A percentile compares a stretch with the other conserved stretches of the same genome.
These are phyloP conservation scores for Vinca major DNA, from an alignment of 305 asterid genomes.

Conservation along the genomic window DNA sequence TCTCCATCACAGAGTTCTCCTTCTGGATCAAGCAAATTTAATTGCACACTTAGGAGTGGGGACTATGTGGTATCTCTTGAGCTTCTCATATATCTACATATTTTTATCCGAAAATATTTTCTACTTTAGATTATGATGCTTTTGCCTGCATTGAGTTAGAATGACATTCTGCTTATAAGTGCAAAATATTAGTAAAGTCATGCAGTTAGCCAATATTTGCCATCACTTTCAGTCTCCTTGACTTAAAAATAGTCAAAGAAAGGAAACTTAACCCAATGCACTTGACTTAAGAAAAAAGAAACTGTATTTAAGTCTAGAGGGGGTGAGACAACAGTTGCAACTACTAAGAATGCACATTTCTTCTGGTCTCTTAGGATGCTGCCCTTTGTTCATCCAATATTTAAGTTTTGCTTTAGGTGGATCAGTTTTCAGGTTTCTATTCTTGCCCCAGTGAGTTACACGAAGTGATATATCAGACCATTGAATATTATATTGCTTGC, in stretches of 20 bases:
- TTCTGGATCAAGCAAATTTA: constrained; percentile 27
- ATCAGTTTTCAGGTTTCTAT: background rate
- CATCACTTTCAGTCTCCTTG: no score
- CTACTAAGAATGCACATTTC: background rate
- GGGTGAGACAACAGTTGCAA: background rate
- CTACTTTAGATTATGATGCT: constrained; percentile 8
- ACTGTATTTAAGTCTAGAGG: background rate
- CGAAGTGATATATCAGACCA: background rate
- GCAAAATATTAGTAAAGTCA: background rate
- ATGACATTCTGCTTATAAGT: constrained; percentile 2
- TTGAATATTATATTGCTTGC: background rate
- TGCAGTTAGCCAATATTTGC: background rate
- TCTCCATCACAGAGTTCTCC: constrained; percentile 31
- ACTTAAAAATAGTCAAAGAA: no score
- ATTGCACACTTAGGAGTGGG: constrained; percentile 49
- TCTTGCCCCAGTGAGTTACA: background rate
- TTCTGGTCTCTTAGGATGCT: background rate
- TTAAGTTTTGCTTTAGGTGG: background rate
- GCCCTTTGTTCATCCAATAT: background rate
- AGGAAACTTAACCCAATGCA: background rate
- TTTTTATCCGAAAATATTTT: background rate
- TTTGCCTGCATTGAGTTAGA: constrained; percentile 13
- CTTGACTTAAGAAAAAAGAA: background rate
- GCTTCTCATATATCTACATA: constrained; percentile 12
- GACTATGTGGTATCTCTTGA: constrained; percentile 77